Base-by-base conservation (phyloP, 305 asterid genomes). In the Solanum hybrid region DNA sequence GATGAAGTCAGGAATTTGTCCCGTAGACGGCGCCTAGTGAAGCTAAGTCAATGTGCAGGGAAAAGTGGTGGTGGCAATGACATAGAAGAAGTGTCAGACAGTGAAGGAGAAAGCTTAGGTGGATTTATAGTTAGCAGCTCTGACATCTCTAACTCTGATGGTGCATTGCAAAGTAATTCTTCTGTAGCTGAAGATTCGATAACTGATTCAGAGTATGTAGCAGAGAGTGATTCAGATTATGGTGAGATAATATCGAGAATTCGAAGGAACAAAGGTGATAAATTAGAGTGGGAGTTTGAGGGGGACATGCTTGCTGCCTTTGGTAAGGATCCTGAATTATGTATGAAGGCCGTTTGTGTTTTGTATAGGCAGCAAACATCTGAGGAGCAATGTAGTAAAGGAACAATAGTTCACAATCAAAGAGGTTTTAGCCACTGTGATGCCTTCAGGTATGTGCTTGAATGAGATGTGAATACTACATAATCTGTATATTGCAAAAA, bases 271-370 rank as follows among this genome's bases (percentile, higher is more conserved):
- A 92, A 94, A 89, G 91, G 92, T 75, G 92, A 88, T 37, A 92
- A 90, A 60, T 38, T 34, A 89, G 90, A 90, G 88, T 95, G 97
- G 97, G 93, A 90, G 40, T 95, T 88, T 66, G 94, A 95, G 92
- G 94, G 94, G 77, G 97, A 94, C 71, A 92, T 95, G 97, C 94
- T 92, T 88, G 95, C 96, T 89, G 98, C 92, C 85, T 91, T 94
- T 69, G 95, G 93, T 60, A 93, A 93, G 89, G 91, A 80, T 32
- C 90, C 93, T 76, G 95, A 93, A 76, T 92, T 95, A 38, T 95
- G 98, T 84, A 95, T 95, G 96, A 93, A 88, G 93, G 97, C 96
- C 46, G 93, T 95, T 86, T 94, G 95, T 90, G 95, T 94, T 89
- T 93, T 95, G 22, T 95, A 92, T 91, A 92, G 97, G 87, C 93